These are phyloP conservation scores for Juglanconis sp. DNA, from an alignment of 2,329 filamentous ascomycete species.

Conservation along the genomic window DNA sequence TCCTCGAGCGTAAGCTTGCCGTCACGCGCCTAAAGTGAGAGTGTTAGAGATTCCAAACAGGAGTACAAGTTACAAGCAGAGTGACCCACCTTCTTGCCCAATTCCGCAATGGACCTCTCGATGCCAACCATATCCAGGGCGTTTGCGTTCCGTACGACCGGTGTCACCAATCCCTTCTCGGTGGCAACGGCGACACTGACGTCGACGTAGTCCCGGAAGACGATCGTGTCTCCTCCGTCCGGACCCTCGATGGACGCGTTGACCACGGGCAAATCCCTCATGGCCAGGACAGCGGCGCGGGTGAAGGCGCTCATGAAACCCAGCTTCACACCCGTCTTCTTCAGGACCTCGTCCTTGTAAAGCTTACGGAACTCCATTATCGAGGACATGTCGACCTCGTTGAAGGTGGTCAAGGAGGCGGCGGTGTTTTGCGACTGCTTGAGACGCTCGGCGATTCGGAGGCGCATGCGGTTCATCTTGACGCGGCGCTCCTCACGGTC, in stretches of 20 bases:
- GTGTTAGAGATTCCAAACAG: not conserved
- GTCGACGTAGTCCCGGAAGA: constrained; percentile 97
- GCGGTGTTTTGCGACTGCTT: constrained; percentile 99
- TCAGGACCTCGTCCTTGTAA: constrained; percentile 94
- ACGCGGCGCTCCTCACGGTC: constrained; percentile 86
- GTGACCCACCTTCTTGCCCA: constrained; percentile 81
- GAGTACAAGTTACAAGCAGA: not conserved
- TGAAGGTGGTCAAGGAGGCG: constrained; percentile 95
- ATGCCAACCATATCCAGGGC: constrained; percentile 82
- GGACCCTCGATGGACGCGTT: constrained; percentile 97
- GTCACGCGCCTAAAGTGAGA: constrained; percentile 69
- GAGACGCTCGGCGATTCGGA: constrained; percentile 92
- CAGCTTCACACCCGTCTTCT: constrained; percentile 95
- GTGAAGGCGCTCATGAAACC: constrained; percentile 99
- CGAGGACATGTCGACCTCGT: constrained; percentile 98
- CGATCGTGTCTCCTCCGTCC: constrained; percentile 92
- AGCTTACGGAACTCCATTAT: constrained; percentile 96
- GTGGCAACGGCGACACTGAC: constrained; percentile 96
- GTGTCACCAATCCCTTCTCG: constrained; percentile 94
- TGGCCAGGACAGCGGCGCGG: constrained; percentile 82
- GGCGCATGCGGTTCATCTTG: constrained; percentile 99
- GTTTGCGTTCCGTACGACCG: constrained; percentile 92
- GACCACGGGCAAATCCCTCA: constrained; percentile 90
- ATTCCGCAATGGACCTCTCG: constrained; percentile 86
- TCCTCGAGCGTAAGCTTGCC: constrained; percentile 98